A percentile compares a stretch with the other conserved stretches of the same genome.
Evolutionary conservation across 176 grass and related monocot species (phyloP).

Genomic region (Rhipidocladum racemiflorum): DNA sequence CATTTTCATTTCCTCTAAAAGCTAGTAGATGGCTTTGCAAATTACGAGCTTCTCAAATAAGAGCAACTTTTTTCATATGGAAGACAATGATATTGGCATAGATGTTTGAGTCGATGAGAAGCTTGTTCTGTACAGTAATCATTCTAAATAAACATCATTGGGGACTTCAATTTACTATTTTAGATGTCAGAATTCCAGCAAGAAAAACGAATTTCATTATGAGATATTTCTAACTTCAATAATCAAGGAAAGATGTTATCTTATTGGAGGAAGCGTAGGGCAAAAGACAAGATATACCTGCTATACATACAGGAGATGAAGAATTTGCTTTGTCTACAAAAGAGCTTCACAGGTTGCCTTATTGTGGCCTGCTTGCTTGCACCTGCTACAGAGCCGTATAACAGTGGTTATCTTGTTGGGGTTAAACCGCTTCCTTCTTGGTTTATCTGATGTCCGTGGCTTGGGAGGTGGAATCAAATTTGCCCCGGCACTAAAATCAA

Average conservation of each 20-base stretch:
- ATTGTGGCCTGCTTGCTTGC: conserved; percentile 84
- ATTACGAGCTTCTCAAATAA: neutral
- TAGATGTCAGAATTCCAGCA: neutral
- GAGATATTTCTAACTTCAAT: neutral
- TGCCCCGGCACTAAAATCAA: conserved; percentile 67
- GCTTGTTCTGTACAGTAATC: conserved; percentile 6
- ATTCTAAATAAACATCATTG: too few species aligned
- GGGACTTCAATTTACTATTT: neutral
- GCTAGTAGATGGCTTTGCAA: neutral
- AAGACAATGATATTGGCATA: neutral
- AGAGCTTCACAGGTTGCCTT: conserved; percentile 89
- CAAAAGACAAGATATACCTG: conserved; percentile 22
- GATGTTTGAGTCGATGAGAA: neutral
- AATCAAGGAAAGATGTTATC: neutral
- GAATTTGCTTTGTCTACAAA: conserved; percentile 40
- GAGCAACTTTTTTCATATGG: neutral
- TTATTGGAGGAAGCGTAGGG: neutral
- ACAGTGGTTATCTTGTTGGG: conserved; percentile 63
- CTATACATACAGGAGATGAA: conserved; percentile 11
- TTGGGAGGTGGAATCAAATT: conserved; percentile 67
- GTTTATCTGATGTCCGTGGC: conserved; percentile 62
- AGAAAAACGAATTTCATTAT: neutral
- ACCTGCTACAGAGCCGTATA: conserved; percentile 85
- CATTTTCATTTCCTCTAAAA: neutral
- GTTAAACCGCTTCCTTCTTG: conserved; percentile 85